A percentile compares a stretch with the other conserved stretches of the same genome.
Conservation (phyloP, 306 rosid genomes). For the Vigna unguiculata region DNA sequence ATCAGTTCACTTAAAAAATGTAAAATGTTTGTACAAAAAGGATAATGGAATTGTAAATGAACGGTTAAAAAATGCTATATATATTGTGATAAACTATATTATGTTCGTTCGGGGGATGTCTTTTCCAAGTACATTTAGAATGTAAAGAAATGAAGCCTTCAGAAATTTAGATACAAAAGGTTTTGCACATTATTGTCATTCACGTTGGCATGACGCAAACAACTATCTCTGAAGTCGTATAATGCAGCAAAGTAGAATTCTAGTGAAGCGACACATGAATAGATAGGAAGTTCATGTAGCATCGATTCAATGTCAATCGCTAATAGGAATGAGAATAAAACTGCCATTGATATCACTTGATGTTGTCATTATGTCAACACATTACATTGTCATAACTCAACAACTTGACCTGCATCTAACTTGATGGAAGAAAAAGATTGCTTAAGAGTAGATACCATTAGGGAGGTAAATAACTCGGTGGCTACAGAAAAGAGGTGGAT, state of each 20-base stretch:
- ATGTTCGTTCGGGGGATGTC: neutral
- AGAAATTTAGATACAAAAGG: neutral
- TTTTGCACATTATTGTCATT: neutral
- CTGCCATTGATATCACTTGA: neutral
- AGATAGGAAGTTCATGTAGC: neutral
- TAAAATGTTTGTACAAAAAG: neutral
- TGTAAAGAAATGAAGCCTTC: neutral
- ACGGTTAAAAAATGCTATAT: neutral
- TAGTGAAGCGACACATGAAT: neutral
- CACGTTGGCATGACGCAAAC: neutral
- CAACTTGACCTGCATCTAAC: constrained; percentile 21
- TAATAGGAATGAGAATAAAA: neutral
- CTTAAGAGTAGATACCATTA: neutral
- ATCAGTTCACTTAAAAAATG: neutral
- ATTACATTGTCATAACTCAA: constrained; percentile 24
- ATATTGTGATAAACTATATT: neutral
- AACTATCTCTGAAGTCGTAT: neutral
- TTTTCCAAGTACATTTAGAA: neutral
- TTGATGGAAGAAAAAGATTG: constrained; percentile 6
- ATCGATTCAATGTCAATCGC: neutral
- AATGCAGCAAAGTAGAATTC: neutral
- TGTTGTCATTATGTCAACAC: constrained; percentile 20
- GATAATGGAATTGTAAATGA: neutral
- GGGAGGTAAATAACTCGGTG: constrained; percentile 7
- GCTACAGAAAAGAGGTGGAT: constrained; percentile 20